A percentile compares a stretch with the other conserved stretches of the same genome.
Conservation (phyloP, 306 rosid species). For the Erythrophleum fordii region DNA sequence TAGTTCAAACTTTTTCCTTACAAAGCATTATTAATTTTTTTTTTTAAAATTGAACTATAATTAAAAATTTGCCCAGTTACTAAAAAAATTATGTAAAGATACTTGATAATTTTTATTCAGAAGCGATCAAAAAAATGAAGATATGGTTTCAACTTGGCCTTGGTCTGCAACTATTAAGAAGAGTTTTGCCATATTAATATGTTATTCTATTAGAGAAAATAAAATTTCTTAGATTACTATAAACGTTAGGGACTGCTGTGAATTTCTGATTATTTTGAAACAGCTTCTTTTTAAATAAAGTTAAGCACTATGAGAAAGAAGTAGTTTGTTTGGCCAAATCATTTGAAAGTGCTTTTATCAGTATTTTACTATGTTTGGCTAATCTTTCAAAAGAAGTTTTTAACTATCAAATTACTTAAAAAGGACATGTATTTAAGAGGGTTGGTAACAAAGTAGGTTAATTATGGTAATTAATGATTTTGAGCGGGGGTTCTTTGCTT, state of each 20-base stretch:
- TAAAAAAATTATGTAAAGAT: neutral
- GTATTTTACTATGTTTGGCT: neutral
- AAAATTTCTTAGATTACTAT: neutral
- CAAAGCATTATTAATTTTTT: neutral
- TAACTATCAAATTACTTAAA: neutral
- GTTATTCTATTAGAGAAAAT: neutral
- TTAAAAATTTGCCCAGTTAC: constrained; percentile 1
- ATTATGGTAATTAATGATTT: neutral
- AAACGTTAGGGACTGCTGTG: neutral
- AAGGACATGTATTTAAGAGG: neutral
- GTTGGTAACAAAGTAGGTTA: no score
- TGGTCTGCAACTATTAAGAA: constrained; percentile 3
- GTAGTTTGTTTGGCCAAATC: neutral
- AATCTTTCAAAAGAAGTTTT: neutral
- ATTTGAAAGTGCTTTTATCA: neutral
- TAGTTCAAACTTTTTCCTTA: neutral
- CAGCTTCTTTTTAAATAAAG: neutral
- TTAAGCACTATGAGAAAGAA: neutral
- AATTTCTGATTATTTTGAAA: neutral
- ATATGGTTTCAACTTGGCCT: neutral
- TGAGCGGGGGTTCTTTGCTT: neutral
- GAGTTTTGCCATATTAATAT: neutral
- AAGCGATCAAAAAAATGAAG: constrained; percentile 10
- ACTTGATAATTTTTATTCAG: constrained; percentile 6
- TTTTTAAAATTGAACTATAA: neutral